Evolutionary conservation across 805 yeast species (phyloP).

Genomic region (Ogataea neopini): DNA sequence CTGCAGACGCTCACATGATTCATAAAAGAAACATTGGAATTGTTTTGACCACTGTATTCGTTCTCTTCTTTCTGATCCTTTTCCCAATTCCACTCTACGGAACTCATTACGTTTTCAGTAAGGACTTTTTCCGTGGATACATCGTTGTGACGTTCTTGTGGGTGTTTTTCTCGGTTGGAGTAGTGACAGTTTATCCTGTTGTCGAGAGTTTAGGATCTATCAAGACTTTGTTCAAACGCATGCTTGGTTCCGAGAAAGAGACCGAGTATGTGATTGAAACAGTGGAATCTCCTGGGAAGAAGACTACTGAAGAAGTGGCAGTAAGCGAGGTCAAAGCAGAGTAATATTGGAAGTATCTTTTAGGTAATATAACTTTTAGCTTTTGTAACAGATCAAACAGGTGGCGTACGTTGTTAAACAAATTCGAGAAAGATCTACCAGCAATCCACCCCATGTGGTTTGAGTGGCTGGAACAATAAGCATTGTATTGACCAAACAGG

Average conservation of each 20-base stretch:
- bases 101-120: constrained; percentile 40
- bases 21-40: constrained; percentile 32
- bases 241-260: background rate
- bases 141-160: constrained; percentile 40
- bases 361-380: too few relatives aligned
- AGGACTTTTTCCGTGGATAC: constrained; percentile 40
- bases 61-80: constrained; percentile 31
- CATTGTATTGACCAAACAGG: too few relatives aligned
- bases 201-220: constrained; percentile 40
- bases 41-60: constrained; percentile 28
- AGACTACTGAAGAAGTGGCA: background rate
- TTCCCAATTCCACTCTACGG: constrained; percentile 44
- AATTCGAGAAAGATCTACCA: too few relatives aligned
- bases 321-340: too few relatives aligned
- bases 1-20: constrained; percentile 26
- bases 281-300: background rate
- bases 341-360: too few relatives aligned
- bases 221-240: constrained; percentile 10
- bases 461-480: too few relatives aligned
- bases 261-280: background rate
- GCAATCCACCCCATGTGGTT: too few relatives aligned
- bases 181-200: constrained; percentile 49
- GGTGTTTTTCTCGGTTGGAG: constrained; percentile 39
- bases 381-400: too few relatives aligned
- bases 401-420: too few relatives aligned